Evolutionary conservation across 1,139 yeast genomes (phyloP), one percentile per base, ranked within the genome.

Genomic region (Suhomyces bolitotheri): DNA sequence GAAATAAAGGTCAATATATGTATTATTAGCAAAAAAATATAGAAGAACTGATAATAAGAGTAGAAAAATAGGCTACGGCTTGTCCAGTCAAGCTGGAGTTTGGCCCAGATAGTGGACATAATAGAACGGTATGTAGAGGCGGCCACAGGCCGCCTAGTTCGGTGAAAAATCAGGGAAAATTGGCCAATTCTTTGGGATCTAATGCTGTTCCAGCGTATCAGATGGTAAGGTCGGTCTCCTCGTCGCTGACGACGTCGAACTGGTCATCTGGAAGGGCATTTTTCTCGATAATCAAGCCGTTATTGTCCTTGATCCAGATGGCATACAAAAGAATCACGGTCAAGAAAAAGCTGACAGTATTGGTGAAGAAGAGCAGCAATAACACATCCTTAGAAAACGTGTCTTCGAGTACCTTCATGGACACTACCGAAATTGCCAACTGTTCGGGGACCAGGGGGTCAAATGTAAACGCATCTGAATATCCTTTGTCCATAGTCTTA

Each of bases 251-350:
- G 19, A 57, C 53, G 8, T 52, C 54, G 34, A 53, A 56, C 25
- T 49, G 48, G 4, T 48, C 52, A 16, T 51, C 58, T 2, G 46
- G 44, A 33, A 44, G 41, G 10, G 41, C 50, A 36, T 27, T 47
- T 7, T 49, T 51, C 31, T 60, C 62, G 28, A 60, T 44, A 15
- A 62, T 46, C 34, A 65, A 45, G 4, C 69, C 71, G 40, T 58
- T 54, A 41, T 65, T 64, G 31, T 57, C 60, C 39, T 53, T 60
- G 21, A 64, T 56, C 72, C 72, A 66, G 33, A 65, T 53, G 32
- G 49, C 54, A 40, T 58, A 66, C n/a, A 66, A 36, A 5, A 49
- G 45, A 4, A 48, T 37, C 16, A 64, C 44, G 17, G 50, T 40
- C 5, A 49, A 21, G 35, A 55, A 52, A 28, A 49, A 43, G 23